phyloP scores from a whole-genome alignment of 2,329 filamentous ascomycete genomes.

The Paecilomyces sp. region DNA sequence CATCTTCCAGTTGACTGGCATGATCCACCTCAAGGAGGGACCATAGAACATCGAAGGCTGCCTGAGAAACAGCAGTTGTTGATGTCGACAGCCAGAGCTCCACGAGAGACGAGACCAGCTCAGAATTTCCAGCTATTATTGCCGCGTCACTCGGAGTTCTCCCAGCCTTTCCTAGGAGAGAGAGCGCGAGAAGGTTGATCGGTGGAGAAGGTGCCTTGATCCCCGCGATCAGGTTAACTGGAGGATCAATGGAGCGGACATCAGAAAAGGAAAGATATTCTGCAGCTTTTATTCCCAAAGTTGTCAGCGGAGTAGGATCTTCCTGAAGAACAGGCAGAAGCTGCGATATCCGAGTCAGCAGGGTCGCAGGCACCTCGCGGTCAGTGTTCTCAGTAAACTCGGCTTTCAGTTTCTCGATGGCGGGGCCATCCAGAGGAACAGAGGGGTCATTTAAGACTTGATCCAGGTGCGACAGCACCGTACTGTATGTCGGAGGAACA shows the following conservation, averaged over 20 bases:
- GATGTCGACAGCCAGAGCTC: conserved; percentile 52
- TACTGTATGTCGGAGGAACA: conserved; percentile 26
- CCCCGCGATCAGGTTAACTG: conserved; percentile 49
- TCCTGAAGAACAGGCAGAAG: conserved; percentile 49
- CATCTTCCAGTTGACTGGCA: conserved; percentile 22
- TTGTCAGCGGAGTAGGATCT: conserved; percentile 50
- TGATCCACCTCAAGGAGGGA: conserved; percentile 47
- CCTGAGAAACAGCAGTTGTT: conserved; percentile 49
- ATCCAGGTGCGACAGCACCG: conserved; percentile 36
- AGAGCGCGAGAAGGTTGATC: conserved; percentile 51
- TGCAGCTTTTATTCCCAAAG: conserved; percentile 45
- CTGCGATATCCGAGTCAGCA: conserved; percentile 41
- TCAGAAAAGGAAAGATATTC: conserved; percentile 44
- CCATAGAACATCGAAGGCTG: conserved; percentile 47
- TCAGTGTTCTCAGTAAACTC: conserved; percentile 32
- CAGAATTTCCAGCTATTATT: conserved; percentile 49
- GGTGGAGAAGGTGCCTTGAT: conserved; percentile 44
- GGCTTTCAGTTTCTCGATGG: conserved; percentile 46
- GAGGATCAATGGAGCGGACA: conserved; percentile 40
- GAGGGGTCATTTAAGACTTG: conserved; percentile 38
- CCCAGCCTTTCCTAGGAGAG: conserved; percentile 51
- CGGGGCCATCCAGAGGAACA: conserved; percentile 38
- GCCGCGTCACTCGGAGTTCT: conserved; percentile 47
- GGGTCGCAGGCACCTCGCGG: conserved; percentile 27
- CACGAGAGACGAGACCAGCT: conserved; percentile 49